phyloP scores from a whole-genome alignment of 371 early-diverging fungal species.

The Actinomucor elegans region DNA sequence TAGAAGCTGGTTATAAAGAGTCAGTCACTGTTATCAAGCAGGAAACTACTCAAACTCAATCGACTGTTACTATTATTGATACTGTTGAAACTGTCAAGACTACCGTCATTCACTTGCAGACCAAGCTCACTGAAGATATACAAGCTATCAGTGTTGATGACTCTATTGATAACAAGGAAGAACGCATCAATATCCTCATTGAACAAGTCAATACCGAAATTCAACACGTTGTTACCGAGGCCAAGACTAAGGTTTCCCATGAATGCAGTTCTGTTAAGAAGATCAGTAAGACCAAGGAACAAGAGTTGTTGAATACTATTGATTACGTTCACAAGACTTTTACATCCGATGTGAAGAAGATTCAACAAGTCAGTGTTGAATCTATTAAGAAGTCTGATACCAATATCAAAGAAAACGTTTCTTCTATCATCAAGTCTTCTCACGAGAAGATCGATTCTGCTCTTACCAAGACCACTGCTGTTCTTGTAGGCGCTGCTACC shows the following conservation, averaged over 20 bases:
- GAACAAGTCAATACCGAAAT: conserved; percentile 18
- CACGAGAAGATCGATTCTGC: conserved; percentile 23
- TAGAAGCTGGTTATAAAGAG: conserved; percentile 14
- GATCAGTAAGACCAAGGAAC: conserved; percentile 18
- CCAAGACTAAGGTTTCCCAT: conserved; percentile 14
- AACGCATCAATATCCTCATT: conserved; percentile 8
- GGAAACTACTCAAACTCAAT: conserved; percentile 16
- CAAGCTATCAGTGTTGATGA: conserved; percentile 14
- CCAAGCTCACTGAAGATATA: conserved; percentile 16
- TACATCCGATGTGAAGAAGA: conserved; percentile 18
- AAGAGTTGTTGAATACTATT: conserved; percentile 17
- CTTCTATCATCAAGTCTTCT: conserved; percentile 11
- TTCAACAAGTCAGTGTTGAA: conserved; percentile 22
- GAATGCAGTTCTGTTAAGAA: conserved; percentile 19
- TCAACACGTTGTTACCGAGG: conserved; percentile 11
- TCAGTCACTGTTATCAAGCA: conserved; percentile 14
- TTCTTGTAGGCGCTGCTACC: conserved; percentile 23
- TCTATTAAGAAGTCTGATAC: conserved; percentile 45
- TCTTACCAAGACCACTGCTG: conserved; percentile 20
- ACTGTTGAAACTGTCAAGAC: conserved; percentile 31
- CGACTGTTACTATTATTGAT: conserved; percentile 24
- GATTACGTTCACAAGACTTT: conserved; percentile 20
- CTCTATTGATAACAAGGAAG: conserved; percentile 19
- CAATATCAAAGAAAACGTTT: conserved; percentile 47
- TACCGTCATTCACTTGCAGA: conserved; percentile 12